These are phyloP conservation scores for Neonectria ditissima DNA, from an alignment of 2,329 filamentous ascomycete species.

Conservation along the genomic window DNA sequence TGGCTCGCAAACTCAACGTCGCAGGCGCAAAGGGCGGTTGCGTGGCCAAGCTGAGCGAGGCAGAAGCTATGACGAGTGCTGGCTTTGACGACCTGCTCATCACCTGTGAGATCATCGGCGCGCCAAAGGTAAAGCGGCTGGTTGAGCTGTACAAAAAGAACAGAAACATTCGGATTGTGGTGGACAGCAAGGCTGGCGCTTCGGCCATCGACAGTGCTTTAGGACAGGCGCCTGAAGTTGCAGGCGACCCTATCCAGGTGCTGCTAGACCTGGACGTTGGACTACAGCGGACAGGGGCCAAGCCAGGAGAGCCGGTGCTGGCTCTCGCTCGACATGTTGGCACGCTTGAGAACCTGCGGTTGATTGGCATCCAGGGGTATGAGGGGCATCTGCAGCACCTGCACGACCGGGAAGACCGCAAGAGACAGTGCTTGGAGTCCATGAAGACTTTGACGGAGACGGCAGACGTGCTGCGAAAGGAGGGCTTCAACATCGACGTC, in stretches of 20 bases:
- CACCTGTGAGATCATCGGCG: constrained; percentile 35
- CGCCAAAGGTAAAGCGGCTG: constrained; percentile 21
- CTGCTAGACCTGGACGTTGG: constrained; percentile 37
- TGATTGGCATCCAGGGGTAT: constrained; percentile 37
- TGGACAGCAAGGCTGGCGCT: constrained; percentile 28
- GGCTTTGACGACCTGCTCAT: constrained; percentile 37
- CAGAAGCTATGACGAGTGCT: constrained; percentile 32
- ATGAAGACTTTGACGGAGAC: constrained; percentile 34
- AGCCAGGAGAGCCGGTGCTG: constrained; percentile 2
- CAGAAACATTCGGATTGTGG: constrained; percentile 22
- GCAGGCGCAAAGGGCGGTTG: constrained; percentile 36
- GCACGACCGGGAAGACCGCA: constrained; percentile 31
- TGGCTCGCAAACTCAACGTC: constrained; percentile 28
- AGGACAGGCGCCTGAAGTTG: neutral
- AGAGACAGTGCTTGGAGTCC: constrained; percentile 20
- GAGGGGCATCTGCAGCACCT: constrained; percentile 37
- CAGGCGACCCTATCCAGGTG: constrained; percentile 21
- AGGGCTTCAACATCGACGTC: constrained; percentile 25
- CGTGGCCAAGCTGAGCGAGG: constrained; percentile 35
- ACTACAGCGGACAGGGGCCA: constrained; percentile 21
- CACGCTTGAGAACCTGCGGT: constrained; percentile 11
- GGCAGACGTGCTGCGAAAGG: neutral
- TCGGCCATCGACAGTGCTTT: constrained; percentile 27
- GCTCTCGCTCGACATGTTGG: constrained; percentile 23
- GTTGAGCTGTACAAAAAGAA: constrained; percentile 32